phyloP scores from a whole-genome alignment of 2,329 filamentous ascomycete species.

The Colletotrichum chlorophyti region DNA sequence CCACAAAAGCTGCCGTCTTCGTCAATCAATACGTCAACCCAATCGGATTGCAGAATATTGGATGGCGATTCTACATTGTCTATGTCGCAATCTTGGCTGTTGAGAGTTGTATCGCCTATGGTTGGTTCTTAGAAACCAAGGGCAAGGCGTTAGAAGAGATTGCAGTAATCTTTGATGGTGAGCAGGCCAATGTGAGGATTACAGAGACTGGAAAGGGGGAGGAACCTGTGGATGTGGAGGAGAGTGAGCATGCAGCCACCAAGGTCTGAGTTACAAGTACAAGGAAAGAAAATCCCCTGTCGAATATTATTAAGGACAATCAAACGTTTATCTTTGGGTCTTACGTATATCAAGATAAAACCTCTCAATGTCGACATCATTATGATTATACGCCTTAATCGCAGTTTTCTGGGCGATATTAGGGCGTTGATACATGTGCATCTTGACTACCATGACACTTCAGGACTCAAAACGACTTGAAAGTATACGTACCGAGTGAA shows the following conservation, averaged over 20 bases:
- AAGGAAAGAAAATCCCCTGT: too few species aligned
- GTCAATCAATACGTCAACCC: constrained; percentile 54
- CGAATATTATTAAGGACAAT: too few species aligned
- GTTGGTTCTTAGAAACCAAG: constrained; percentile 58
- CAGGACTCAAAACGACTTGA: too few species aligned
- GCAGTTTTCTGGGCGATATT: too few species aligned
- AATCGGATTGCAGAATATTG: constrained; percentile 55
- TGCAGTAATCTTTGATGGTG: constrained; percentile 60
- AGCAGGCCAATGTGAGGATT: constrained; percentile 23
- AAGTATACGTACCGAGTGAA: too few species aligned
- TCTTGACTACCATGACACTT: too few species aligned
- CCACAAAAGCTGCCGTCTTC: constrained; percentile 38
- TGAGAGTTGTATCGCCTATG: constrained; percentile 52
- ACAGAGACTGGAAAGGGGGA: constrained; percentile 5
- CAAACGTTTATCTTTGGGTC: too few species aligned
- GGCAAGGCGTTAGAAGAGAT: constrained; percentile 60
- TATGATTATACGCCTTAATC: too few species aligned
- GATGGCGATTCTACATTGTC: constrained; percentile 64
- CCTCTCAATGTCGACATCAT: too few species aligned
- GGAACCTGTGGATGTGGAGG: constrained; percentile 6
- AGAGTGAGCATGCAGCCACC: constrained; percentile 11
- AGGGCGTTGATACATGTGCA: too few species aligned
- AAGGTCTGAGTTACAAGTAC: constrained; percentile 14
- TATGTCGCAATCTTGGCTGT: constrained; percentile 55
- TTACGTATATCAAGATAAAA: too few species aligned